Conservation (phyloP, 2,329 filamentous ascomycete species). For the Colletotrichum graminicola region DNA sequence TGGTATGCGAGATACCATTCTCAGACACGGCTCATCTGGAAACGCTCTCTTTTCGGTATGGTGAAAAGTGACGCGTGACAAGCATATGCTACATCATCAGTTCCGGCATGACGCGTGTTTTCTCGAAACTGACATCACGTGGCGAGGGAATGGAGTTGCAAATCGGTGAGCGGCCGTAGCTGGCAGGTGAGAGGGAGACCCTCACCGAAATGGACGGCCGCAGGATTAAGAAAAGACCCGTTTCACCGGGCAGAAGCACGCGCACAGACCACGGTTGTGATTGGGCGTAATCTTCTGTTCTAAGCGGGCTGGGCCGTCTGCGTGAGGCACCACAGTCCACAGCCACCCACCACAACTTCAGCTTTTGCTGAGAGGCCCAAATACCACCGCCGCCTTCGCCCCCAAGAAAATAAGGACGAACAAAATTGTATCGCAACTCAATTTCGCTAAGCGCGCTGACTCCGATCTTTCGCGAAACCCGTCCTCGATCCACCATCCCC, state of each 20-base stretch:
- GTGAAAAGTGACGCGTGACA: background rate
- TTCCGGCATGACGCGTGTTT: background rate
- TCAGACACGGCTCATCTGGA: background rate
- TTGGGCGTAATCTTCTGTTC: conserved; percentile 33
- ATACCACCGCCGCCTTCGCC: conserved; percentile 27
- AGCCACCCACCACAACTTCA: conserved; percentile 40
- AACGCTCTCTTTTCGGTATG: background rate
- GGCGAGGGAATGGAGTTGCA: background rate
- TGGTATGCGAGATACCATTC: background rate
- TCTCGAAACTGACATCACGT: background rate
- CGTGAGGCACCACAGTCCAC: conserved; percentile 39
- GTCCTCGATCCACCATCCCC: background rate
- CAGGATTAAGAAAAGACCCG: conserved; percentile 19
- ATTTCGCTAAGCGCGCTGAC: conserved; percentile 2
- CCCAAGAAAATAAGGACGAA: conserved; percentile 17
- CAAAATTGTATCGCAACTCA: conserved; percentile 18
- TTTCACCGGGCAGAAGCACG: background rate
- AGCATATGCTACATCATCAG: background rate
- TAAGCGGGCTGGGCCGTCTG: conserved; percentile 36
- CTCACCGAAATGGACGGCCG: conserved; percentile 7
- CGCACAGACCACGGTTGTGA: conserved; percentile 30
- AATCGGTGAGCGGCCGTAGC: background rate
- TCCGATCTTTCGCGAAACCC: conserved; percentile 17
- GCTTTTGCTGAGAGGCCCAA: conserved; percentile 40
- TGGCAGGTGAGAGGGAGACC: no score